Base-by-base conservation (phyloP, 1,139 yeast species). In the Taphrina populina region DNA sequence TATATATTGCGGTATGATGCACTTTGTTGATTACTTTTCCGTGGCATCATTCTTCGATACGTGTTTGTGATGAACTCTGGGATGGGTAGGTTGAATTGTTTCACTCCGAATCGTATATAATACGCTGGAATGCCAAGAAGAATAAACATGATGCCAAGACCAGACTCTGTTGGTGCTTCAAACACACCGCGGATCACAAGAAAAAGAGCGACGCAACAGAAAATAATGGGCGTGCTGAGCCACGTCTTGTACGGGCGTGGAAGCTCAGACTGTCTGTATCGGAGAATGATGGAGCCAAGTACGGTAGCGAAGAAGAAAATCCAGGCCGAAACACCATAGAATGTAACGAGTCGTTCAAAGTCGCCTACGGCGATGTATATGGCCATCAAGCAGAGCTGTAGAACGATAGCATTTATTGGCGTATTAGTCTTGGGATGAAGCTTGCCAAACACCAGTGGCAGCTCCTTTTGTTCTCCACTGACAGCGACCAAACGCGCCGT, bases 401-500 rank as follows among this genome's bases (percentile, higher is more conserved):
- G 61, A 8, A 68, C 29, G n/a, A 71, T 59, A 1, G 74, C 74
- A 43, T 67, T 66, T 29, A 71, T 61, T 3, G 75, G 75, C 1
- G 74, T 69, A 21, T 67, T 64, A 27, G 67, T 60, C 35, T 57
- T 56, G 5, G 62, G 54, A 52, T 66, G 65, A 17, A 68, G 57
- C 26, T 61, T 60, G 20, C 67, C 65, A 57, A 72, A 69, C 10
- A 63, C 27, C 4, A 53, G 35, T 0, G 76, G 76, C n/a, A 72
- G 46, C 49, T 66, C 67, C 3, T 69, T 68, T 34, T 71, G 71
- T 35, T 67, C 66, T 1, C 73, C 73, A 1, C 73, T 66, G 3
- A 73, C 63, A 46, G 72, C 71, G 1, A 71, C 67, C 20, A 73
- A 62, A 5, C 74, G 66, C 1, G 73, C 70, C 1, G 73, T 66